phyloP scores from a whole-genome alignment of 2,329 filamentous ascomycete species.

The Cladosporium sphaerospermum region DNA sequence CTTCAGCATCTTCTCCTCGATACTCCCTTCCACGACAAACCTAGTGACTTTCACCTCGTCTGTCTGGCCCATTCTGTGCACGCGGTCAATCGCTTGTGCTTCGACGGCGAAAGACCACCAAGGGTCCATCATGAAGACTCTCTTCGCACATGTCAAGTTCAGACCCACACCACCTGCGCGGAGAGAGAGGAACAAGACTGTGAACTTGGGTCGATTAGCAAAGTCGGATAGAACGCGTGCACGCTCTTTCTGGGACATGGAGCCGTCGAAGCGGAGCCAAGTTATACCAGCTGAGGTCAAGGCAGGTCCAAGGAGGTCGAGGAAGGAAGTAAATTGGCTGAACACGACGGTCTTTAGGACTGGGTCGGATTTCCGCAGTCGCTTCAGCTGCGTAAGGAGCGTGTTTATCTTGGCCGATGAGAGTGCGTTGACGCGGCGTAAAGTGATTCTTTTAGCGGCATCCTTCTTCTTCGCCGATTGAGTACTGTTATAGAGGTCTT shows the following conservation, averaged over 20 bases:
- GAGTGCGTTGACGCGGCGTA: conserved; percentile 55
- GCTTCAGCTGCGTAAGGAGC: conserved; percentile 68
- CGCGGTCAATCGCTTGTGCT: conserved; percentile 93
- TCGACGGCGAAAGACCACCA: conserved; percentile 99
- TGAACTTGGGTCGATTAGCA: conserved; percentile 49
- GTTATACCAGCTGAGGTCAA: conserved; percentile 65
- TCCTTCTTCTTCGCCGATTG: conserved; percentile 18
- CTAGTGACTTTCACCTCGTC: conserved; percentile 77
- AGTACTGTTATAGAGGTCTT: conserved; percentile 33
- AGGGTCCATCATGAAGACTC: conserved; percentile 98
- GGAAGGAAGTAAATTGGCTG: conserved; percentile 94
- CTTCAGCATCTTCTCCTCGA: conserved; percentile 85
- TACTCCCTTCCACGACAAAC: conserved; percentile 84
- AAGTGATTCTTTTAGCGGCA: conserved; percentile 40
- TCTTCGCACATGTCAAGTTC: conserved; percentile 80
- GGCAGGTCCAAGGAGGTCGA: conserved; percentile 82
- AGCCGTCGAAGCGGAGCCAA: conserved; percentile 84
- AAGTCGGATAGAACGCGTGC: conserved; percentile 74
- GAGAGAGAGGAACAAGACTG: conserved; percentile 74
- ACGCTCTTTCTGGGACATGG: conserved; percentile 78
- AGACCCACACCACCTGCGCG: conserved; percentile 89
- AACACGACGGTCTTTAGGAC: conserved; percentile 80
- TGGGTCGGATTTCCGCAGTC: conserved; percentile 59
- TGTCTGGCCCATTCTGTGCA: conserved; percentile 93
- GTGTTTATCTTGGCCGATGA: conserved; percentile 86